Evolutionary conservation across 768 basidiomycete genomes (phyloP), one percentile per base, ranked within the genome.

Genomic region (Pleurotus citrinopileatus): DNA sequence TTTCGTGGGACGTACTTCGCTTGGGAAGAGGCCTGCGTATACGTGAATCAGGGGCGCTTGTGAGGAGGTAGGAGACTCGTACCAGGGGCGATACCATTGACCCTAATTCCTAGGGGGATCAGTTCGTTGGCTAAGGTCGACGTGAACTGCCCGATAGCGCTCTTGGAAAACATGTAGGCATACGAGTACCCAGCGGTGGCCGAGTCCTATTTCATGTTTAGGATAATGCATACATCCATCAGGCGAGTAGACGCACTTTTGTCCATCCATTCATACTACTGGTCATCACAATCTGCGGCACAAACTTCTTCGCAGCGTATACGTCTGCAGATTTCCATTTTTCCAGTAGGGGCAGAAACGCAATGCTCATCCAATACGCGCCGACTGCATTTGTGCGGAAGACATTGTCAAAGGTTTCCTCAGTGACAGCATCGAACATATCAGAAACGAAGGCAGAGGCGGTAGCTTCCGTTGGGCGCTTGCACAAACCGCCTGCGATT

Each of bases 361-460:
- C 80, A 58, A 81, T 77, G 0, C 80, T 75, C 17, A 80, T 67
- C 76, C 80, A 83, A 62, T 80, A 80, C 4, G 80, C 75, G 0
- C 73, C 76, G 8, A 74, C 67, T 0, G 74, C 70, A 57, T 77
- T 78, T 15, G 74, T 73, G 53, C 65, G 64, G 25, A 72, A 42
- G 13, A 59, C 59, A 42, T 73, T 64, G 54, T 67, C 61, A 54
- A 79, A 79, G 13, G 66, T 60, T 3, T 73, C 67, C 32, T 73
- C 64, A 3, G 69, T 48, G 34, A 78, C 60, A 2, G 62, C 57
- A 44, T 75, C 73, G 59, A 75, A 76, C 59, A 71, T 72, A 2
- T 68, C 69, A 7, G 67, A 59, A 19, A 73, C 65, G 57, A 70
- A 78, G 17, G 67, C 70, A 1, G 65, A 65, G 5, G 76, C 76